Percentiles rank a stretch among this genome's conserved stretches.
phyloP scores from a whole-genome alignment of 768 basidiomycete genomes.

The Leccinum imitatum region DNA sequence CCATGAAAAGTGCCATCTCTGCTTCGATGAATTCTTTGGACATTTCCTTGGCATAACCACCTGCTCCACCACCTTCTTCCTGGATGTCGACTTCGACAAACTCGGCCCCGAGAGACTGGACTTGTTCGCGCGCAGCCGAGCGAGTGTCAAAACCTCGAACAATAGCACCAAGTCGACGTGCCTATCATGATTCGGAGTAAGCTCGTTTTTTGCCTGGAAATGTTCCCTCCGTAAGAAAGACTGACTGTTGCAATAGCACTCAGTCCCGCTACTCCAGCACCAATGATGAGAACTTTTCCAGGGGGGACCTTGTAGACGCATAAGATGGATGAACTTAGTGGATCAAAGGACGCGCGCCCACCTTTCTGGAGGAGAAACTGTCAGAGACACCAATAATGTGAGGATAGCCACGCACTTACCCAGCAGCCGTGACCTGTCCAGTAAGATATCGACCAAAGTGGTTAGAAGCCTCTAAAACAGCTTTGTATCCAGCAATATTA shows the following conservation, averaged over 20 bases:
- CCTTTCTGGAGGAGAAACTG: conserved; percentile 38
- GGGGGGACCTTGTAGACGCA: conserved; percentile 64
- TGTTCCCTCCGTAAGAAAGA: neutral
- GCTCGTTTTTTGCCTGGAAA: neutral
- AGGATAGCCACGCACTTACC: conserved; percentile 47
- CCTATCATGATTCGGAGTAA: conserved; percentile 40
- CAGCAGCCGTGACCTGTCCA: conserved; percentile 89
- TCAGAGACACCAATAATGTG: conserved; percentile 7
- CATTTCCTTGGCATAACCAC: conserved; percentile 91
- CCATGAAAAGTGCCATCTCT: conserved; percentile 85
- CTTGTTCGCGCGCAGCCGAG: conserved; percentile 82
- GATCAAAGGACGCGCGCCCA: conserved; percentile 16
- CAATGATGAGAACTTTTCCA: conserved; percentile 84
- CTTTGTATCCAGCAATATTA: conserved; percentile 94
- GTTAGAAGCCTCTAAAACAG: conserved; percentile 87
- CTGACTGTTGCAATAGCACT: conserved; percentile 83
- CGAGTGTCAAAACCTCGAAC: conserved; percentile 89
- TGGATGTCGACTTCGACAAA: conserved; percentile 79
- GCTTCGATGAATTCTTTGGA: conserved; percentile 87
- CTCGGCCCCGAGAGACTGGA: conserved; percentile 87
- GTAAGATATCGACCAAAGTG: conserved; percentile 88
- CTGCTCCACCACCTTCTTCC: conserved; percentile 80
- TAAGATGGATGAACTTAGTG: conserved; percentile 17
- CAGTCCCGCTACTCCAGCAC: conserved; percentile 85
- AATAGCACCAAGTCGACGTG: conserved; percentile 81